Evolutionary conservation across 164 flowering plant species (phyloP), one percentile per base, ranked within the genome.

Genomic region (Paratinospora sagittata): DNA sequence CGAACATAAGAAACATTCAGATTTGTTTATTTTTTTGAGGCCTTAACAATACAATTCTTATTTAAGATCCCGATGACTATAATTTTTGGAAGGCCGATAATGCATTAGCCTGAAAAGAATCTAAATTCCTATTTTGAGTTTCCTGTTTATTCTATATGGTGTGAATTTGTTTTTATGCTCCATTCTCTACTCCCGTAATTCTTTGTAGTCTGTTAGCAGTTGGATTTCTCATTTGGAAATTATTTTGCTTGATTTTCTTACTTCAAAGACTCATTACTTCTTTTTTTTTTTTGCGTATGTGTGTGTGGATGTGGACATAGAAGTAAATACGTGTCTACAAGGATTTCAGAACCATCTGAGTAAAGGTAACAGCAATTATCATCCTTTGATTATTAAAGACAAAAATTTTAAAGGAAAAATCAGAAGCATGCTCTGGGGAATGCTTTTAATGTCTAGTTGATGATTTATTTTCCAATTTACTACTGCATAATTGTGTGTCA

Each of bases 341-440:
- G 95, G 90, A 77, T 88, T 88, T 69, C 71, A 43, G 58, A 81
- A 88, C 55, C 72, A 84, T 75, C 24, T 85, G 63, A 70, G 34
- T 66, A 75, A 81, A 86, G 89, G 95, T 90, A 78, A 45, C 26
- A 47, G n/a, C 7, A 19, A 27, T 47, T 10, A 3, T 21, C 63
- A 55, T 27, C 52, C 13, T 61, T 23, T 16, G n/a, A n/a, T n/a
- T n/a, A n/a, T n/a, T n/a, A n/a, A n/a, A n/a, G n/a, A n/a, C n/a
- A n/a, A n/a, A n/a, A n/a, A n/a, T n/a, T n/a, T n/a, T 49, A 49
- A 49, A 7, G 19, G 5, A 17, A 13, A 8, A 2, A 49, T 0
- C 3, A 19, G 55, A 49, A 49, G 17, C 55, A 49, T 49, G 13
- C 1, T 49, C 17, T 13, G 5, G n/a, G 16, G n/a, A 49, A 49